A percentile compares a stretch with the other conserved stretches of the same genome.
These are phyloP conservation scores for Orbilia oligospora DNA, from an alignment of 2,329 filamentous ascomycete species.

Conservation along the genomic window DNA sequence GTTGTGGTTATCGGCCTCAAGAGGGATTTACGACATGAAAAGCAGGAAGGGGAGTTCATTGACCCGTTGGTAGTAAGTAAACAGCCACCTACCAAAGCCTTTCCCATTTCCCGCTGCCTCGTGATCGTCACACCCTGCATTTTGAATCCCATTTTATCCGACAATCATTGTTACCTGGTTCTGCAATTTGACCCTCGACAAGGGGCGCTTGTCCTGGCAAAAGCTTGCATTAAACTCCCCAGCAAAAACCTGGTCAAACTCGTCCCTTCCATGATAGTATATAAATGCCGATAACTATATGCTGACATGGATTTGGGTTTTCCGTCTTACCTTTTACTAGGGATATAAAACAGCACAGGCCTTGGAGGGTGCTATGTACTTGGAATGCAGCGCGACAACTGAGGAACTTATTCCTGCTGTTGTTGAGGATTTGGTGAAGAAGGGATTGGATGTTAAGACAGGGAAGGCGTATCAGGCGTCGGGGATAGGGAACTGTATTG, in stretches of 20 bases:
- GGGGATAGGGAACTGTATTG: slow-evolving; percentile 39
- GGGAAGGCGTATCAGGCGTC: slow-evolving; percentile 35
- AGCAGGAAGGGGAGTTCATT: slow-evolving; percentile 30
- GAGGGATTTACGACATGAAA: slow-evolving; percentile 34
- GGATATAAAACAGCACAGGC: slow-evolving; percentile 54
- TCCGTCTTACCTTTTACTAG: slow-evolving; percentile 18
- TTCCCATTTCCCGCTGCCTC: not conserved
- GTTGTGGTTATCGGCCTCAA: slow-evolving; percentile 38
- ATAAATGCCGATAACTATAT: not conserved
- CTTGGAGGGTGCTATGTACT: slow-evolving; percentile 47
- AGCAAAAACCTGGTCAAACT: slow-evolving; percentile 22
- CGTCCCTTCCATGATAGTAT: slow-evolving; percentile 13
- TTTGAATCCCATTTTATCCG: slow-evolving; percentile 23
- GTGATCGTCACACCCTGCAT: slow-evolving; percentile 1
- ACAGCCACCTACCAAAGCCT: not conserved
- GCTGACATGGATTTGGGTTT: slow-evolving; percentile 12
- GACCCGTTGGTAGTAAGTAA: slow-evolving; percentile 39
- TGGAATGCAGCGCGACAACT: slow-evolving; percentile 48
- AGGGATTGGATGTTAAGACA: slow-evolving; percentile 43
- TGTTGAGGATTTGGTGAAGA: slow-evolving; percentile 54
- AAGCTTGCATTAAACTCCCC: slow-evolving; percentile 30
- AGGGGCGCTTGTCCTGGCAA: slow-evolving; percentile 25
- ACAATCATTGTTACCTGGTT: slow-evolving; percentile 28
- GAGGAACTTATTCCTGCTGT: slow-evolving; percentile 55
- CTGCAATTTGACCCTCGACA: not conserved